Evolutionary conservation across 2,329 filamentous ascomycete species (phyloP), one percentile per base, ranked within the genome.

Genomic region (Pezicula radicicola): DNA sequence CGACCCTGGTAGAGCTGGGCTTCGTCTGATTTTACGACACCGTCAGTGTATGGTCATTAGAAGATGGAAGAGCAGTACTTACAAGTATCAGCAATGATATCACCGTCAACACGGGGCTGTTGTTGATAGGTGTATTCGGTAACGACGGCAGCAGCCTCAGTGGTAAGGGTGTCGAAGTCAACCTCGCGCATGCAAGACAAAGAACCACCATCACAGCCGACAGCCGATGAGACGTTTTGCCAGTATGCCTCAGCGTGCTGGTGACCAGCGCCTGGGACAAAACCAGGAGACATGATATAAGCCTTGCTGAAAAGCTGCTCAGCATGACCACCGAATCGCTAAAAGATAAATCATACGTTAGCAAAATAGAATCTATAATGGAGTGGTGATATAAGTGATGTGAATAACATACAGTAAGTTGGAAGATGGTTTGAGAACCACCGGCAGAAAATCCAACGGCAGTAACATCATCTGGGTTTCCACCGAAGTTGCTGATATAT

Each of bases 391-490:
- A 19, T 33, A 45, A n/a, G n/a, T 15, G 8, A 16, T 25, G 13
- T 33, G 18, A 16, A 36, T 9, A 40, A 48, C 54, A 9, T 55
- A 63, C 55, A 8, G 65, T 68, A 30, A 67, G 54, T 40, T 66
- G 64, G 55, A 68, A 68, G 19, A 62, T 35, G 21, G 74, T 69
- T 8, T 73, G 72, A 39, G 57, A 57, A 39, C 50, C 77, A 4
- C 78, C 77, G 3, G 77, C 76, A n/a, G 73, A 77, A 55, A 78
- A 73, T 3, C 76, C 77, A 68, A 75, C 74, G 2, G 72, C 75
- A 2, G 72, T 77, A 6, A 79, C 71, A 1, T 65, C 56, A n/a
- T 62, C 61, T 3, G 69, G 65, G 50, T 79, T 72, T n/a, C 77
- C 78, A 12, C 73, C 72, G 4, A 79, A 61, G 1, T 72, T 62